Evolutionary conservation across 176 grass and related monocot genomes (phyloP).

Genomic region (Oryza coarctata): DNA sequence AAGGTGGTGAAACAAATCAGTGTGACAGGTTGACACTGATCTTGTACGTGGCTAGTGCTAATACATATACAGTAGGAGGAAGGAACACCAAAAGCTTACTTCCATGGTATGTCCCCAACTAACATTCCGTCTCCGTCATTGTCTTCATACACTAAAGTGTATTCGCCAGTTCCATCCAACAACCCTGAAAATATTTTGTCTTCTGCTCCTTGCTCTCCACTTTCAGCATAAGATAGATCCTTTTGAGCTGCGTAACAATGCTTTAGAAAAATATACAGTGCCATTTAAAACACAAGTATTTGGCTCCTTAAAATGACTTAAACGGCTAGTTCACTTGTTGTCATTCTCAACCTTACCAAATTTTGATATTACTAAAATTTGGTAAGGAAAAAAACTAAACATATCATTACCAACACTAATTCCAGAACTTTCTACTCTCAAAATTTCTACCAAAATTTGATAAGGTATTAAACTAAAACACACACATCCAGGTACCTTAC

Average conservation of each 20-base stretch:
- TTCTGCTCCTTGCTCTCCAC: constrained; percentile 35
- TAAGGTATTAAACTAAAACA: too few species aligned
- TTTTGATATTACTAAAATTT: too few species aligned
- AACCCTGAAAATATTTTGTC: constrained; percentile 69
- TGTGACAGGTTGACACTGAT: not conserved
- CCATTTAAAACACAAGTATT: not conserved
- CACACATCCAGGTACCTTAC: too few species aligned
- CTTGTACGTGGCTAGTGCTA: not conserved
- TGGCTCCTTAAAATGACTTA: not conserved
- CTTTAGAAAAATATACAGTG: not conserved
- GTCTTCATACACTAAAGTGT: constrained; percentile 75
- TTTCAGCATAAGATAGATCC: constrained; percentile 44
- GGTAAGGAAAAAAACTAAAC: too few species aligned
- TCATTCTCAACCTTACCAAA: too few species aligned
- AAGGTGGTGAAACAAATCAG: not conserved
- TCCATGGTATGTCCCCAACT: constrained; percentile 71
- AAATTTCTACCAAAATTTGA: too few species aligned
- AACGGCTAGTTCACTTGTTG: too few species aligned
- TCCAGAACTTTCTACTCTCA: too few species aligned
- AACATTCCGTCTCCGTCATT: constrained; percentile 54
- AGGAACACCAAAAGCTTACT: constrained; percentile 44
- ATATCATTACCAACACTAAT: too few species aligned
- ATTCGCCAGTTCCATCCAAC: constrained; percentile 83
- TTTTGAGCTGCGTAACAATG: constrained; percentile 51
- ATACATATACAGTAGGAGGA: not conserved